Evolutionary conservation across 2,329 filamentous ascomycete species (phyloP), one percentile per base, ranked within the genome.

Genomic region (Spiromastix sp.): DNA sequence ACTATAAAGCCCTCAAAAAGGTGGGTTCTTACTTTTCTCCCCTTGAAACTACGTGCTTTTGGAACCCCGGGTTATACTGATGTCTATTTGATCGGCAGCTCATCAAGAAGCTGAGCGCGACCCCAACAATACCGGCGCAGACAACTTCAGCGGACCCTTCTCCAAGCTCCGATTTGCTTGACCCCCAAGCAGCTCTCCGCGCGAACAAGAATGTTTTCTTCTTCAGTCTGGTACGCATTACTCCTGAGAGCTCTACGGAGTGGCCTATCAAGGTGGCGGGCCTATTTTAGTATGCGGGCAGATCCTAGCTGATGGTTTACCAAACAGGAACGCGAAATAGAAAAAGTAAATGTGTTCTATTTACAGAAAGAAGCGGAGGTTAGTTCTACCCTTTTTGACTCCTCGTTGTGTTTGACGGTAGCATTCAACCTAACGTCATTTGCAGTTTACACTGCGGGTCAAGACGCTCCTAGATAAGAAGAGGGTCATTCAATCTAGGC

Each of bases 1-100:
- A 98, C 66, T 98, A 98, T 71, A 98, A 98, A 68, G 87, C 86
- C 41, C 71, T 98, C 50, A 98, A 98, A 66, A 96, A 96, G 85
- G 91, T 93, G 35, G 4, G 45, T 20, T 20, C 2, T 28, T 15
- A 5, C 18, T 19, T n/a, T 25, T 24, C 20, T 8, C 9, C 22
- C 13, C 4, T 24, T 11, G n/a, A 11, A 22, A 12, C 20, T 19
- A 32, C 29, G 27, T 19, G 27, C 18, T 26, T 36, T 36, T 28
- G 42, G 39, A 37, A 37, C 25, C 27, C 35, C 42, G 28, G 41
- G 51, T 52, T 47, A n/a, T n/a, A n/a, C n/a, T n/a, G n/a, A n/a
- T n/a, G n/a, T n/a, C n/a, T n/a, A n/a, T n/a, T n/a, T n/a, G n/a
- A 48, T 46, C 46, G 55, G 52, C 63, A 96, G 89, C 84, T 96